Evolutionary conservation across 108 stramenopile genomes (phyloP).

Genomic region (Skeletonema costatum): DNA sequence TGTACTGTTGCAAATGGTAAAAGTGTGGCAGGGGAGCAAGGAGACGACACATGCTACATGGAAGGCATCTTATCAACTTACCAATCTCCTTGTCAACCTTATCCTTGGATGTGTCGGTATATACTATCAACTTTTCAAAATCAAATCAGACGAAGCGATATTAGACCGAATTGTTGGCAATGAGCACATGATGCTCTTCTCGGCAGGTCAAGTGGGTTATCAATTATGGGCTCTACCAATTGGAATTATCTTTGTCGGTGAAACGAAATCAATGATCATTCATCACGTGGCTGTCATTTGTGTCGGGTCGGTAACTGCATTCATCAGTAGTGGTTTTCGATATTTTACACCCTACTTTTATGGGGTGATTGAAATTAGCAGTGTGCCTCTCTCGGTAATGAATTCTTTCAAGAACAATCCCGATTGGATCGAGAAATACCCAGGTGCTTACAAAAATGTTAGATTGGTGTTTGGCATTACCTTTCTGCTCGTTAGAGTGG

Average conservation of each 20-base stretch:
- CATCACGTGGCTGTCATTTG: slow-evolving; percentile 76
- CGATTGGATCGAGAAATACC: slow-evolving; percentile 40
- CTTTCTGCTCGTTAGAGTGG: slow-evolving; percentile 38
- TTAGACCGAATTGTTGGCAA: slow-evolving; percentile 44
- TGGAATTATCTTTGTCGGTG: slow-evolving; percentile 54
- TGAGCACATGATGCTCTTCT: slow-evolving; percentile 44
- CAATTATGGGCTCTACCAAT: slow-evolving; percentile 77
- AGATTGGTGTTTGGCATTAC: slow-evolving; percentile 30
- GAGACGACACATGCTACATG: slow-evolving; percentile 9
- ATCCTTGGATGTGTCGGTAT: slow-evolving; percentile 54
- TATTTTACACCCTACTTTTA: slow-evolving; percentile 63
- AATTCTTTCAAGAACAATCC: slow-evolving; percentile 72
- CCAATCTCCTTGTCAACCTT: slow-evolving; percentile 61
- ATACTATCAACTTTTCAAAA: slow-evolving; percentile 45
- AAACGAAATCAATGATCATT: slow-evolving; percentile 62
- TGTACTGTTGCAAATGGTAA: slow-evolving; percentile 11
- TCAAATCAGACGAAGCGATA: slow-evolving; percentile 17
- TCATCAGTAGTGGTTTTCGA: slow-evolving; percentile 62
- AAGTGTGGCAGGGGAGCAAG: neutral
- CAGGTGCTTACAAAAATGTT: slow-evolving; percentile 26
- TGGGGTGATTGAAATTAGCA: slow-evolving; percentile 66
- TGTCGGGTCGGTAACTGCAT: slow-evolving; percentile 40
- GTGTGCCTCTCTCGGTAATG: slow-evolving; percentile 66
- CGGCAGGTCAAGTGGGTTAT: slow-evolving; percentile 69
- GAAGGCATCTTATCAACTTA: slow-evolving; percentile 62